These are phyloP conservation scores for Herpetomonas tarakana DNA, from an alignment of 208 protist genomes.

Conservation along the genomic window DNA sequence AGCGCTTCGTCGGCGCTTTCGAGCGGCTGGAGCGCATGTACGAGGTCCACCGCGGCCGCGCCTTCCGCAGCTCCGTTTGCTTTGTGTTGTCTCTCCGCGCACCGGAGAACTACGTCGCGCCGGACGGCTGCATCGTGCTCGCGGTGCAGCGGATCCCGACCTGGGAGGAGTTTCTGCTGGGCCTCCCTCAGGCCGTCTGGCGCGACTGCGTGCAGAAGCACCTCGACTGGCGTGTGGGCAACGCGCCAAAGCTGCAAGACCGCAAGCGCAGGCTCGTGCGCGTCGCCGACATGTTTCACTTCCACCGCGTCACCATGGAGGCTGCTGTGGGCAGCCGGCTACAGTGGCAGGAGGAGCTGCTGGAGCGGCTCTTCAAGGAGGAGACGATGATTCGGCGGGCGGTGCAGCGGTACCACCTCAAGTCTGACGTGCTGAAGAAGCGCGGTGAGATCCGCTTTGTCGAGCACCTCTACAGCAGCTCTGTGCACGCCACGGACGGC, in stretches of 20 bases:
- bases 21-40: slow-evolving; percentile 80
- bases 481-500: slow-evolving; percentile 2
- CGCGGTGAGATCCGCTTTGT: slow-evolving; percentile 57
- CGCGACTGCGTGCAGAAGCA: slow-evolving; percentile 67
- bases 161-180: slow-evolving; percentile 79
- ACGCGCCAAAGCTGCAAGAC: slow-evolving; percentile 61
- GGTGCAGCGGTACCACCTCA: slow-evolving; percentile 73
- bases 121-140: slow-evolving; percentile 76
- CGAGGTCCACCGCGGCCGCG: slow-evolving; percentile 66
- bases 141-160: slow-evolving; percentile 49
- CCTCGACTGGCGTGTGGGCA: slow-evolving; percentile 63
- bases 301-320: slow-evolving; percentile 58
- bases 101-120: slow-evolving; percentile 57
- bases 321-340: slow-evolving; percentile 33
- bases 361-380: slow-evolving; percentile 60
- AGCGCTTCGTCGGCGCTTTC: slow-evolving; percentile 76
- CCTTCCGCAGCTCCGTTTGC: slow-evolving; percentile 61
- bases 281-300: slow-evolving; percentile 69
- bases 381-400: slow-evolving; percentile 63
- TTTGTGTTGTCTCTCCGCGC: slow-evolving; percentile 60
- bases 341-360: slow-evolving; percentile 63
- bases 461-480: slow-evolving; percentile 45
- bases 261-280: slow-evolving; percentile 55
- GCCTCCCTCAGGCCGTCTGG: slow-evolving; percentile 70
- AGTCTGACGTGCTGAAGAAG: slow-evolving; percentile 66